Evolutionary conservation across 2,329 filamentous ascomycete species (phyloP), one percentile per base, ranked within the genome.

Genomic region (Nemania sp.): DNA sequence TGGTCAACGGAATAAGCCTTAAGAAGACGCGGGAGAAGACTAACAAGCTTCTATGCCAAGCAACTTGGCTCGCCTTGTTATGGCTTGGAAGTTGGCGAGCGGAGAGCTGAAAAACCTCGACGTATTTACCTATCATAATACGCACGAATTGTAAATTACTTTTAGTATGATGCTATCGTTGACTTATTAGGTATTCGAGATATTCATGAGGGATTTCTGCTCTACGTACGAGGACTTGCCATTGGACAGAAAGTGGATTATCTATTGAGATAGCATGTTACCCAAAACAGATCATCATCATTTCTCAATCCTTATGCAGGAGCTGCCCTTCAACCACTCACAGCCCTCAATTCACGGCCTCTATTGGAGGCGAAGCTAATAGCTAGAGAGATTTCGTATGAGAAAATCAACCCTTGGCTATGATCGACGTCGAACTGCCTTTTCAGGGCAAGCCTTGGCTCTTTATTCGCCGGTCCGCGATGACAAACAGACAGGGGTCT

Each of bases 341-440:
- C 22, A 51, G 26, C 20, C 7, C 20, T 18, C 47, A 56, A 41
- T 41, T 27, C 26, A 38, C 38, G 11, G 24, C 15, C 8, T 13
- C 32, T 10, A 24, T 18, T 56, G 29, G 29, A 8, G 29, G 29
- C 29, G 29, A 24, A 38, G 27, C 5, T 55, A 8, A 5, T 41
- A 41, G 26, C 13, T 41, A 4, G 51, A 32, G 26, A 41, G 35
- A 13, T 18, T 5, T 53, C 26, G 29, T 27, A 22, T 22, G 26
- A 35, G 35, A 18, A 60, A 24, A 43, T 45, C n/a, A 6, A 22
- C 35, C 18, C 22, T 26, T 20, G 35, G 15, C 6, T 29, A 18
- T 35, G 35, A 56, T 56, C 41, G 11, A 29, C 52, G 10, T 1
- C 20, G 27, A 49, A 56, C 51, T 63, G 56, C 41, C 60, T n/a